Conservation (phyloP, 768 basidiomycete genomes). For the Psilocybe subaeruginosa region DNA sequence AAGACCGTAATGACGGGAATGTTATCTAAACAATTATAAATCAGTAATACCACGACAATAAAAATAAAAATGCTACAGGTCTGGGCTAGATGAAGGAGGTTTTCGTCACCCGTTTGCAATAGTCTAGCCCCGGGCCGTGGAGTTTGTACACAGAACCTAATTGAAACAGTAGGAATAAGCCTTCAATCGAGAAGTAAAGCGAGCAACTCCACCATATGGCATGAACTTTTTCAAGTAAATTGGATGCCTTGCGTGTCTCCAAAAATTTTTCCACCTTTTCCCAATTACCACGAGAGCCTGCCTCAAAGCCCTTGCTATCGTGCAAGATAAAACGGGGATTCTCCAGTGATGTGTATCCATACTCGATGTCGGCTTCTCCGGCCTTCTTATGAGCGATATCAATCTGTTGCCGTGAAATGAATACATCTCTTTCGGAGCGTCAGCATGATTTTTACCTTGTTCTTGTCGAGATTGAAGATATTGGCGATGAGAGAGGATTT, state of each 20-base stretch:
- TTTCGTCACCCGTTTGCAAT: constrained; percentile 28
- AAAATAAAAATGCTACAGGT: too few species aligned
- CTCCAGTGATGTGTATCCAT: constrained; percentile 20
- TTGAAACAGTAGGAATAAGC: neutral
- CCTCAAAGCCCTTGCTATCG: constrained; percentile 33
- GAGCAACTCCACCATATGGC: constrained; percentile 26
- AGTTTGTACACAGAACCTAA: constrained; percentile 28
- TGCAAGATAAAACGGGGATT: constrained; percentile 32
- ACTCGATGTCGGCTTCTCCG: constrained; percentile 26
- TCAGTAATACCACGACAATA: too few species aligned
- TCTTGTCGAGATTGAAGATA: constrained; percentile 24
- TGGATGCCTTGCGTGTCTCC: constrained; percentile 3
- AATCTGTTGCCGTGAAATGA: neutral
- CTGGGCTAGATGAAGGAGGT: constrained; percentile 14
- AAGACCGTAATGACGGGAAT: too few species aligned
- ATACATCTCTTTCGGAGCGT: too few species aligned
- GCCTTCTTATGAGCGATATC: constrained; percentile 23
- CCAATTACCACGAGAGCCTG: constrained; percentile 27
- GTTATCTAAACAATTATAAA: too few species aligned
- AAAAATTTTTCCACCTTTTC: constrained; percentile 27
- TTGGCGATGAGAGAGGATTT: constrained; percentile 32
- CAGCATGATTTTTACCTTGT: neutral
- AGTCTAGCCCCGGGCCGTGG: constrained; percentile 21
- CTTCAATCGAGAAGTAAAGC: neutral
- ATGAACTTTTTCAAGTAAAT: constrained; percentile 22